Evolutionary conservation across 495 filamentous ascomycete genomes (phyloP).

Genomic region (Neurospora sublineolata): DNA sequence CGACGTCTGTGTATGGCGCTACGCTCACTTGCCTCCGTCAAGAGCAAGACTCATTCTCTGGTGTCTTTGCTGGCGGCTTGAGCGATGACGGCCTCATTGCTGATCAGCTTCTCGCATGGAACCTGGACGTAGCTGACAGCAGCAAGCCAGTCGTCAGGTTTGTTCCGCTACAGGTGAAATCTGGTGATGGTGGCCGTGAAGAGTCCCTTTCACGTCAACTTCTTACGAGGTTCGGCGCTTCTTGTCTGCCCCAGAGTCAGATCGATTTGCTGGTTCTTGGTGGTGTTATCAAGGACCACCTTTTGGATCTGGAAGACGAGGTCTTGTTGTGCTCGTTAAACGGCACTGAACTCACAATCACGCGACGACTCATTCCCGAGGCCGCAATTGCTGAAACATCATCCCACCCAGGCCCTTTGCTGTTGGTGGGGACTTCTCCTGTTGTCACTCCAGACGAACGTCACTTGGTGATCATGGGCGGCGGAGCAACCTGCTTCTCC

Average conservation of each 20-base stretch:
- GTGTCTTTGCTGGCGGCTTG: slow-evolving; percentile 61
- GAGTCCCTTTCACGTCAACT: slow-evolving; percentile 1
- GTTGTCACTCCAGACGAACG: slow-evolving; percentile 19
- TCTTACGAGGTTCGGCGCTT: slow-evolving; percentile 20
- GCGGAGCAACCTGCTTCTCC: slow-evolving; percentile 81
- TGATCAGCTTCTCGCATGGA: slow-evolving; percentile 44
- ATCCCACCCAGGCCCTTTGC: slow-evolving; percentile 30
- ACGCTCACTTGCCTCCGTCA: slow-evolving; percentile 21
- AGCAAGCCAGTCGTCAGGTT: slow-evolving; percentile 18
- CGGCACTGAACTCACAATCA: slow-evolving; percentile 2
- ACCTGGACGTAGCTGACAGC: slow-evolving; percentile 18
- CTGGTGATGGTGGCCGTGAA: background rate
- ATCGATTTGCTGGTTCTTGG: slow-evolving; percentile 31
- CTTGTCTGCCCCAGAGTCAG: slow-evolving; percentile 8
- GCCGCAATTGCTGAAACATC: background rate
- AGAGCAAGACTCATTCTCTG: slow-evolving; percentile 22
- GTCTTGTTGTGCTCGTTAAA: slow-evolving; percentile 14
- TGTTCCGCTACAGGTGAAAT: background rate
- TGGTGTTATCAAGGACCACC: slow-evolving; percentile 32
- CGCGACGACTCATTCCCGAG: background rate
- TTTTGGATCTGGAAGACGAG: slow-evolving; percentile 22
- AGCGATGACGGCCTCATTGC: slow-evolving; percentile 45
- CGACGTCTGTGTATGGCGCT: slow-evolving; percentile 52
- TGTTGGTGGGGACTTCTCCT: slow-evolving; percentile 54
- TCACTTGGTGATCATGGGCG: slow-evolving; percentile 53